Conservation (phyloP, 2,329 filamentous ascomycete species). For the Fusarium globosum region DNA sequence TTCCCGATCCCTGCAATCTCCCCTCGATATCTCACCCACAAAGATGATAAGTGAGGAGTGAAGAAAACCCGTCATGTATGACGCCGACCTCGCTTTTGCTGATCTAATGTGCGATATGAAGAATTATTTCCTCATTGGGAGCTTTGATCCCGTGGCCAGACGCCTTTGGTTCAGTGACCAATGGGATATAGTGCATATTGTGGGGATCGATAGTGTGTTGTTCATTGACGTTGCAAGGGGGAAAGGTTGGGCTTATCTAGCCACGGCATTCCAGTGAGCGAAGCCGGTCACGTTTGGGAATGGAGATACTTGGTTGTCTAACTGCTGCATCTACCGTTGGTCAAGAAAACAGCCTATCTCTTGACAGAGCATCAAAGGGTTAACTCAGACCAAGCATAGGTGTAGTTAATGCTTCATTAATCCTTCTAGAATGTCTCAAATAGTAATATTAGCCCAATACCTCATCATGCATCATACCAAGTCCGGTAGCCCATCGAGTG, state of each 20-base stretch:
- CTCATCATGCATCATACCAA: neutral
- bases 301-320: neutral
- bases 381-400: rapidly evolving
- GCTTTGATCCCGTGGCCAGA: constrained; percentile 6
- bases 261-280: neutral
- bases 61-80: neutral
- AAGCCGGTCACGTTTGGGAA: neutral
- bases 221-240: neutral
- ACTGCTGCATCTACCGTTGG: neutral
- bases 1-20: constrained; percentile 23
- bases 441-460: neutral
- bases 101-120: constrained; percentile 21
- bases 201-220: neutral
- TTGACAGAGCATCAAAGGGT: rapidly evolving
- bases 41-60: neutral
- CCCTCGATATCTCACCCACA: neutral
- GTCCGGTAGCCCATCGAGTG: neutral
- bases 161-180: neutral
- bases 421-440: neutral
- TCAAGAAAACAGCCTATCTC: rapidly evolving
- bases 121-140: constrained; percentile 18
- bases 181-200: constrained; percentile 1
- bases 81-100: constrained; percentile 16
- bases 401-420: neutral
- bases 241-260: neutral